Conservation (phyloP, 73 alveolate species). For the Paraurostyla sp. region DNA sequence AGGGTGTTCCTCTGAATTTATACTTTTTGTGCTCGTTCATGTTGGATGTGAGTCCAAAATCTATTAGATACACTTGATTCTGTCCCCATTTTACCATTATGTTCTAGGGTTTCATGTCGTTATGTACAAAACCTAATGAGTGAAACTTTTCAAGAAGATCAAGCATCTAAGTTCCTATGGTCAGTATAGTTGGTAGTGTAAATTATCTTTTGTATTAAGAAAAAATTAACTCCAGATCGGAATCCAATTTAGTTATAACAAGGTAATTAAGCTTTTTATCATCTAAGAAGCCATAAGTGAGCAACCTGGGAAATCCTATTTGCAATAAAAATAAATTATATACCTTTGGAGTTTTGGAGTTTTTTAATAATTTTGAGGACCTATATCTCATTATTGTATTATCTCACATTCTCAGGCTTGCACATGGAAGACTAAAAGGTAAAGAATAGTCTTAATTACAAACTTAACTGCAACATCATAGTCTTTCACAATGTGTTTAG, state of each 20-base stretch:
- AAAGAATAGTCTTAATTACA: background rate
- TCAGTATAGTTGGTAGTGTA: background rate
- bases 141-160: constrained; percentile 50
- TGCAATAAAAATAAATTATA: background rate
- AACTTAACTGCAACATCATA: constrained; percentile 55
- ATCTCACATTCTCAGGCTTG: constrained; percentile 21
- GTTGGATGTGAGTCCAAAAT: constrained; percentile 55
- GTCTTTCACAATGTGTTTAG: constrained; percentile 29
- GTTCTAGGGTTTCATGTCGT: constrained; percentile 60
- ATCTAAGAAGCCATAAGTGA: constrained; percentile 29
- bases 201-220: constrained; percentile 7
- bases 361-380: constrained; percentile 37
- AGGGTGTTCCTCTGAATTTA: constrained; percentile 54
- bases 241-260: constrained; percentile 43
- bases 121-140: constrained; percentile 54
- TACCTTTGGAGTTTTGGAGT: constrained; percentile 20
- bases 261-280: constrained; percentile 7
- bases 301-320: constrained; percentile 45
- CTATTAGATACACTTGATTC: constrained; percentile 26
- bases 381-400: constrained; percentile 38
- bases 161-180: constrained; percentile 43
- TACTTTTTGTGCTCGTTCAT: background rate
- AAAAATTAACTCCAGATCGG: constrained; percentile 30
- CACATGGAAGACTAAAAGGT: background rate
- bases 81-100: constrained; percentile 15